Percentiles rank a stretch among this genome's conserved stretches.
Evolutionary conservation across 805 yeast genomes (phyloP).

Genomic region (Wickerhamomyces ciferrii): DNA sequence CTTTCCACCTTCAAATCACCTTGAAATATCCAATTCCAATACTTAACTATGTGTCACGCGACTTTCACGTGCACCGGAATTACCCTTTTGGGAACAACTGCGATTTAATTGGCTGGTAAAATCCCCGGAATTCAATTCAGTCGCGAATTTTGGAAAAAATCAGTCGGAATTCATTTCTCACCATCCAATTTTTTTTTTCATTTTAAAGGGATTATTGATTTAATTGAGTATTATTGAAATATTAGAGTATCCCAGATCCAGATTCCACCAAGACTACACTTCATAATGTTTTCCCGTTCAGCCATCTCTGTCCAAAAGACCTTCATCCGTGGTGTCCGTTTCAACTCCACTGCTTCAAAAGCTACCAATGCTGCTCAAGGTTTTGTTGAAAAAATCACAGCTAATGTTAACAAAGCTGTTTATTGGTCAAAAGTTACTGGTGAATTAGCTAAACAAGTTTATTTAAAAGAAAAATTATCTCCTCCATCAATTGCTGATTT

Average conservation of each 20-base stretch:
- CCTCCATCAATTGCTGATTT: slow-evolving; percentile 82
- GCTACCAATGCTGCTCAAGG: slow-evolving; percentile 31
- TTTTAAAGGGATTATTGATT: neutral
- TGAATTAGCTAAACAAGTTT: slow-evolving; percentile 56
- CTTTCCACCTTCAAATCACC: neutral
- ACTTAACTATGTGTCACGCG: neutral
- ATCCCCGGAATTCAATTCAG: neutral
- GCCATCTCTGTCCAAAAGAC: slow-evolving; percentile 15
- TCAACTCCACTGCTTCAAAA: slow-evolving; percentile 28
- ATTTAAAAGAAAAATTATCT: slow-evolving; percentile 86
- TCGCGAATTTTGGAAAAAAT: no score
- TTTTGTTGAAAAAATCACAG: slow-evolving; percentile 21
- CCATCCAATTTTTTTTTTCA: neutral
- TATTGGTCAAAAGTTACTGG: slow-evolving; percentile 71
- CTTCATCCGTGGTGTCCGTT: slow-evolving; percentile 26
- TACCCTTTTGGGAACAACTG: neutral
- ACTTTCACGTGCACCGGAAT: neutral
- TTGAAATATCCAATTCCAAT: neutral
- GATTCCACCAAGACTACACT: no score
- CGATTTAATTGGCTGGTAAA: neutral
- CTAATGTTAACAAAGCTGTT: slow-evolving; percentile 46
- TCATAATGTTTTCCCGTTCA: slow-evolving; percentile 19
- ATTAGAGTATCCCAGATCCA: no score
- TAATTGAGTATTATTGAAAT: neutral
- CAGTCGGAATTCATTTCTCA: neutral